Evolutionary conservation across 148 eudicot species (phyloP).

Genomic region (Rhododendron williamsianum): DNA sequence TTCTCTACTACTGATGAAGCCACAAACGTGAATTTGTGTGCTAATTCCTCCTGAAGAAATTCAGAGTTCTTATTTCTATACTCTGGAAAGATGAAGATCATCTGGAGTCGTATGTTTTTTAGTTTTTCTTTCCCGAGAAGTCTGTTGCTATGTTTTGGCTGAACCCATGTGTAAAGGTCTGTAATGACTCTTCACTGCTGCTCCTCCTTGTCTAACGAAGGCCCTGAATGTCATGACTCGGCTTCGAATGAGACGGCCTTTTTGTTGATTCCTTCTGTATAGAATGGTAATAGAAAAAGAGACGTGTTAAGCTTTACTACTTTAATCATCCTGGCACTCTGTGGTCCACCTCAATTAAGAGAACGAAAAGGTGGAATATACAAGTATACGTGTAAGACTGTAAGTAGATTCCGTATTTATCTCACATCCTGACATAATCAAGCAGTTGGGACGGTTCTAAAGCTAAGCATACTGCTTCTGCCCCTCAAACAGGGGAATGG

Average conservation of each 20-base stretch:
- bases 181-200: neutral
- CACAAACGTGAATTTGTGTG: neutral
- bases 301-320: neutral
- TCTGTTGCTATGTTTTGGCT: neutral
- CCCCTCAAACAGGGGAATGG: neutral
- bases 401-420: neutral
- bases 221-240: neutral
- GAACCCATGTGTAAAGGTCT: neutral
- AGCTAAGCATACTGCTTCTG: neutral
- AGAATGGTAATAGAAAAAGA: neutral
- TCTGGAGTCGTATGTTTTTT: neutral
- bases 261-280: neutral
- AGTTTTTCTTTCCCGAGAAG: neutral
- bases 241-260: neutral
- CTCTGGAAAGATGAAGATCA: neutral
- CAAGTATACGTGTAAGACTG: neutral
- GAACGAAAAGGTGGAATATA: neutral
- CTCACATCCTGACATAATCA: neutral
- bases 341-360: neutral
- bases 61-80: neutral
- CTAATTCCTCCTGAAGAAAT: neutral
- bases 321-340: neutral
- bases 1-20: neutral
- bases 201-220: neutral
- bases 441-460: neutral